These are phyloP conservation scores for Suhomyces bolitotheri DNA, from an alignment of 1,139 yeast genomes.

Conservation along the genomic window DNA sequence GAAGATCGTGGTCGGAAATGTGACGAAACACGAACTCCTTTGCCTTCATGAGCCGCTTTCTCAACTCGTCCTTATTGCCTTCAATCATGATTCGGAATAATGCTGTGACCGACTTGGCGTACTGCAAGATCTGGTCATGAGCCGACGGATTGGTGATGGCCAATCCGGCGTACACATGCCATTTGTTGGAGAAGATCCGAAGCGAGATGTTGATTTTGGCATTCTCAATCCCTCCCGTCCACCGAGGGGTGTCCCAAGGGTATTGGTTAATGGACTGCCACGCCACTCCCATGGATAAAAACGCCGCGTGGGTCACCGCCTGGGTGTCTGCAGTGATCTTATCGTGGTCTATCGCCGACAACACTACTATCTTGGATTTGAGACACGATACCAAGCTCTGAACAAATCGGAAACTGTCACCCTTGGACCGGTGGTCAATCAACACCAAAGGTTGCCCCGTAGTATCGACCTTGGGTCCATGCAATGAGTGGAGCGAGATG, in stretches of 20 bases:
- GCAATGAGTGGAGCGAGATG: slow-evolving; percentile 85
- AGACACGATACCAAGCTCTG: slow-evolving; percentile 67
- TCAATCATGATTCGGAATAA: slow-evolving; percentile 81
- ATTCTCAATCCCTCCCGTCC: slow-evolving; percentile 94
- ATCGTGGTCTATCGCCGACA: slow-evolving; percentile 86
- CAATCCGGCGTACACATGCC: slow-evolving; percentile 98
- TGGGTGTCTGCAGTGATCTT: slow-evolving; percentile 96
- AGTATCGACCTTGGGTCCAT: slow-evolving; percentile 89
- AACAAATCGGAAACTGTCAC: slow-evolving; percentile 59
- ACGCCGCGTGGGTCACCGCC: slow-evolving; percentile 98
- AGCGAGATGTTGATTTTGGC: slow-evolving; percentile 92
- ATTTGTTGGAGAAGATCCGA: slow-evolving; percentile 86
- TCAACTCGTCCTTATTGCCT: slow-evolving; percentile 59
- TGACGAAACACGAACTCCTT: slow-evolving; percentile 75
- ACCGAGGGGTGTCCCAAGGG: slow-evolving; percentile 87
- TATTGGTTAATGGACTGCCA: slow-evolving; percentile 83
- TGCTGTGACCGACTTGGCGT: slow-evolving; percentile 81
- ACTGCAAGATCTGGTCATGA: slow-evolving; percentile 85
- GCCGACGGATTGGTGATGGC: slow-evolving; percentile 96
- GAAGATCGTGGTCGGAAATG: slow-evolving; percentile 50
- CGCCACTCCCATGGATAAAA: slow-evolving; percentile 94
- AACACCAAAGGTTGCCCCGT: slow-evolving; percentile 91
- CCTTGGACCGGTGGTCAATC: slow-evolving; percentile 69
- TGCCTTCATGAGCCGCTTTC: slow-evolving; percentile 61
- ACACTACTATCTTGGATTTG: slow-evolving; percentile 72